Conservation (phyloP, 1,284 basidiomycete genomes). For the Heterobasidion irregulare region DNA sequence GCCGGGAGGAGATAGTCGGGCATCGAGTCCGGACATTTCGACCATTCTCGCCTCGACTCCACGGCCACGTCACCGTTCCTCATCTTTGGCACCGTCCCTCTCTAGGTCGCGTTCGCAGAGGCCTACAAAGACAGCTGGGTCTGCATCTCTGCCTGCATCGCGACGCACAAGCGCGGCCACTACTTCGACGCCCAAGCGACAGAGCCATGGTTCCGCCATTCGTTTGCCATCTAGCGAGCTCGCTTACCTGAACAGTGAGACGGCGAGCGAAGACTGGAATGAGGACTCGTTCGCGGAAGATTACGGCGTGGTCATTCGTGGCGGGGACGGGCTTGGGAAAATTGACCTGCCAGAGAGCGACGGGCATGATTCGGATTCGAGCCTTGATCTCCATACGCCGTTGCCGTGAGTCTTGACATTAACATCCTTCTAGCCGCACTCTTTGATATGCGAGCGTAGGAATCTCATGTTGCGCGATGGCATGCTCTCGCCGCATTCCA, state of each 20-base stretch:
- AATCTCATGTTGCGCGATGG: slow-evolving; percentile 70
- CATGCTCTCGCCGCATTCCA: slow-evolving; percentile 66
- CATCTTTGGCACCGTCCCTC: too few relatives aligned
- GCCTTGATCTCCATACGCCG: slow-evolving; percentile 69
- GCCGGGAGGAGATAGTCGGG: too few relatives aligned
- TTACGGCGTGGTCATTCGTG: slow-evolving; percentile 17
- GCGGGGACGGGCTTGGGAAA: slow-evolving; percentile 4
- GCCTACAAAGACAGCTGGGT: too few relatives aligned
- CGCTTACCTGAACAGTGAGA: neutral
- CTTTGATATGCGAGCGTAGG: slow-evolving; percentile 23
- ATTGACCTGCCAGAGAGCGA: slow-evolving; percentile 31
- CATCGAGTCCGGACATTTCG: too few relatives aligned
- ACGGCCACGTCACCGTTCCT: too few relatives aligned
- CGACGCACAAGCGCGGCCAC: slow-evolving; percentile 4
- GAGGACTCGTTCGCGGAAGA: slow-evolving; percentile 21
- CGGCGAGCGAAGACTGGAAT: slow-evolving; percentile 15
- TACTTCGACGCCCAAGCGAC: slow-evolving; percentile 1
- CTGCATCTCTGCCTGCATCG: slow-evolving; percentile 7
- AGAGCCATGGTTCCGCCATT: slow-evolving; percentile 2
- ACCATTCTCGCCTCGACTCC: too few relatives aligned
- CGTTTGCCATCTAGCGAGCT: slow-evolving; percentile 7
- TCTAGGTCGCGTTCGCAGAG: too few relatives aligned
- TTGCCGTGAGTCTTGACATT: slow-evolving; percentile 48
- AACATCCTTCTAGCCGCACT: neutral
- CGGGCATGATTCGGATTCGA: slow-evolving; percentile 45